Base-by-base conservation (phyloP, 305 asterid species). In the Striga hermonthica region DNA sequence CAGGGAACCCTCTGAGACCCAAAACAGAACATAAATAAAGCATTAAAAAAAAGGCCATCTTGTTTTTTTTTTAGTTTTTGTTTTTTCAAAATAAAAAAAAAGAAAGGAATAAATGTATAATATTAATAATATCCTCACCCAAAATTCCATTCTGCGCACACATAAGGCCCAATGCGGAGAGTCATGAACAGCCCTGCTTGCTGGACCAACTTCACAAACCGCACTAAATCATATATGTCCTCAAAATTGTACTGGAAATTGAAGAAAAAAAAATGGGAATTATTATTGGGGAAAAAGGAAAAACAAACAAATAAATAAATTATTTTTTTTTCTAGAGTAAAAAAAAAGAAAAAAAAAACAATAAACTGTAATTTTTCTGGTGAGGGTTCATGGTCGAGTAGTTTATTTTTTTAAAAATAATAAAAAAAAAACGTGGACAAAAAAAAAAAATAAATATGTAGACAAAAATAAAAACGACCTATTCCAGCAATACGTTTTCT, bases 101-200 rank as follows among this genome's bases (percentile, higher is more conserved):
- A 40, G 9, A 9, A 44, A 16, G 15, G 7, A 65, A 11, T 38
- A 10, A 67, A 9, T 16, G 28, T 6, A 55, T 35, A 53, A 50
- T 37, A 47, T 11, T 3, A 5, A 55, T 35, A 53, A 50, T 37
- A 47, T 11, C 4, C 6, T 4, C 80, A 93, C 99, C 99, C 99
- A 75, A 90, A 93, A 57, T 90, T 90, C 99, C 99, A 93, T 74
- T 93, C 97, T 52, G 96, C 99, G 82, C 99, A 93, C 74, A 85
- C 83, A 75, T 86, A 93, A 74, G 99, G 99, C 47, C 99, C 99
- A 77, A 93, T 90, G 0, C 99, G 85, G 57, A 93, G 96, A 81
- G 84, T 79, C 31, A 86, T 62, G 72, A 79, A 92, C 4, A 92
- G 70, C 72, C 98, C 98, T 67, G 96, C 95, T 75, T 73, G 69